Conservation (phyloP, 2,329 filamentous ascomycete genomes). For the Epichloe sp. region DNA sequence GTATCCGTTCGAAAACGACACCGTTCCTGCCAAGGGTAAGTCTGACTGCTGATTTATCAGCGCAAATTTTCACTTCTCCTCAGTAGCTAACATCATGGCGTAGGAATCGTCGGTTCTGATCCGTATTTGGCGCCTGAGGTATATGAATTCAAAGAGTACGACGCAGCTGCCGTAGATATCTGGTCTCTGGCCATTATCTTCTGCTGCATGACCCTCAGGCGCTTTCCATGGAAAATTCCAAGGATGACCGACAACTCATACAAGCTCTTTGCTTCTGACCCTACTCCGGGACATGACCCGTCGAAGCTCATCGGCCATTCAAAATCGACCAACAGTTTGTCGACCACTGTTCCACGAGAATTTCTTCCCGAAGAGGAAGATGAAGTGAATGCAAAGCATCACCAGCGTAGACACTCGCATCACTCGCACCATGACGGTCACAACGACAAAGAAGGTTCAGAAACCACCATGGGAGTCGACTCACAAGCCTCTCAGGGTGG, state of each 20-base stretch:
- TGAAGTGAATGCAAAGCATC: conserved; percentile 13
- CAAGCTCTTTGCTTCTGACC: conserved; percentile 78
- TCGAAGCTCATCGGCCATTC: conserved; percentile 36
- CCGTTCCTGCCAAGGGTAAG: conserved; percentile 25
- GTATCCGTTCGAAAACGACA: conserved; percentile 83
- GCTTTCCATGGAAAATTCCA: conserved; percentile 96
- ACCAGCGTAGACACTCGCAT: conserved; percentile 5
- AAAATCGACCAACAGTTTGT: conserved; percentile 30
- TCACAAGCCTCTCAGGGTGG: conserved; percentile 6
- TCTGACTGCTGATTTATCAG: neutral
- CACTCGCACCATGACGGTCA: conserved; percentile 3
- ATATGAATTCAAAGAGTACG: conserved; percentile 85
- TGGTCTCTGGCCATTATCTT: conserved; percentile 99
- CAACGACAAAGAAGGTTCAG: conserved; percentile 1
- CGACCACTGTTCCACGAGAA: conserved; percentile 25
- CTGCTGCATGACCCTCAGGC: conserved; percentile 91
- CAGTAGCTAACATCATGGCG: conserved; percentile 6
- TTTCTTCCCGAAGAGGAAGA: conserved; percentile 22
- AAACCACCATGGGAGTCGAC: conserved; percentile 4
- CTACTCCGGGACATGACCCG: conserved; percentile 59
- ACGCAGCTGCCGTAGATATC: conserved; percentile 86
- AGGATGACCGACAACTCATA: conserved; percentile 87
- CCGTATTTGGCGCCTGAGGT: conserved; percentile 95
- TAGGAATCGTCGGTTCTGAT: conserved; percentile 66
- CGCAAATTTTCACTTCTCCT: neutral